A percentile compares a stretch with the other conserved stretches of the same genome.
Conservation (phyloP, 2,329 filamentous ascomycete species). For the Fusarium sp. region DNA sequence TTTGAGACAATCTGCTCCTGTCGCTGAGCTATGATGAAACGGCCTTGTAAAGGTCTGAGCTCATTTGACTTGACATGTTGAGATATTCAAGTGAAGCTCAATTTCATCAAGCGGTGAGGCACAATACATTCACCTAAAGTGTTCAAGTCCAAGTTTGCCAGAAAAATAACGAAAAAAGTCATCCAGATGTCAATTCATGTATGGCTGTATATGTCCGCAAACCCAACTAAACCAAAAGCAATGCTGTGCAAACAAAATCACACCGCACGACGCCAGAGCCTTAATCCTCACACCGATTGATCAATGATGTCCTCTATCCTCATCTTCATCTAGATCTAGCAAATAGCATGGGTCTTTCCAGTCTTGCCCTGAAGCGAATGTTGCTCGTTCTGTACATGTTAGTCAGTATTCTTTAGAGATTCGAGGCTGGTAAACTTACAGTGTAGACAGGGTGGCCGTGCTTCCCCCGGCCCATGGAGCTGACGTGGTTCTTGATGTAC, state of each 20-base stretch:
- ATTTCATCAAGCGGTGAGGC: background rate
- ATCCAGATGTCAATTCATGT: constrained; percentile 28
- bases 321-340: constrained; percentile 60
- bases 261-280: constrained; percentile 35
- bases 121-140: background rate
- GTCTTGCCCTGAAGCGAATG: constrained; percentile 91
- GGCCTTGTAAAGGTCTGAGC: background rate
- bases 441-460: constrained; percentile 62
- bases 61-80: background rate
- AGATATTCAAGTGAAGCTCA: background rate
- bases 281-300: constrained; percentile 5
- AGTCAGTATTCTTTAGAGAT: background rate
- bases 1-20: background rate
- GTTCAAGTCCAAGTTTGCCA: background rate
- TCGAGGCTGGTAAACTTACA: constrained; percentile 51
- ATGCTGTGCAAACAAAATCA: constrained; percentile 13
- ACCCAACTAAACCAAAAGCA: constrained; percentile 12
- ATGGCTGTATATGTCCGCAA: constrained; percentile 18
- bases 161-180: background rate
- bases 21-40: background rate
- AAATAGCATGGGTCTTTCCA: constrained; percentile 90
- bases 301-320: constrained; percentile 18
- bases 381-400: constrained; percentile 70
- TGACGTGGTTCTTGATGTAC: constrained; percentile 70
- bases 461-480: constrained; percentile 62